These are phyloP conservation scores for Cucumis cinereus DNA, from an alignment of 306 rosid species.

Conservation along the genomic window DNA sequence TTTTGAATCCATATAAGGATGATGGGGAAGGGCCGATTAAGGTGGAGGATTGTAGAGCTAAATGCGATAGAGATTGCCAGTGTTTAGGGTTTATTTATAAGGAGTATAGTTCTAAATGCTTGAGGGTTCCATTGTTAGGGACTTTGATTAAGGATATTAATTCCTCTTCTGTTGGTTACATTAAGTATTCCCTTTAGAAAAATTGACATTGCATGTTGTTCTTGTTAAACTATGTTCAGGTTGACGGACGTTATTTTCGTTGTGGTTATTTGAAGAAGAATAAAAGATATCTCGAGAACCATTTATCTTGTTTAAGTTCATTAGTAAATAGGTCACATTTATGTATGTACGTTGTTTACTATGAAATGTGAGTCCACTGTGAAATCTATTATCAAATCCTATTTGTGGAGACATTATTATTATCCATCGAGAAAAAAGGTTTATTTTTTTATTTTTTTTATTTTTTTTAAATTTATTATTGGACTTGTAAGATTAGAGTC, in stretches of 20 bases:
- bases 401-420: too few species aligned
- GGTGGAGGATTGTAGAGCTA: conserved; percentile 15
- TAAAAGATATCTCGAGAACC: background rate
- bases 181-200: conserved; percentile 9
- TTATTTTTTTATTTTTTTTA: too few species aligned
- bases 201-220: background rate
- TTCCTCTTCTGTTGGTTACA: conserved; percentile 11
- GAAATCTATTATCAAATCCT: too few species aligned
- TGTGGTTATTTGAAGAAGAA: background rate
- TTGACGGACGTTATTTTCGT: too few species aligned
- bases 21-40: conserved; percentile 21
- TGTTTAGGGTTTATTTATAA: conserved; percentile 19
- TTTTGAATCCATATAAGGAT: conserved; percentile 7
- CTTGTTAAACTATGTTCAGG: too few species aligned
- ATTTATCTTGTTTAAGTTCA: background rate
- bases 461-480: too few species aligned
- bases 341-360: too few species aligned
- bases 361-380: too few species aligned
- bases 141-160: conserved; percentile 19
- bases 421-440: too few species aligned
- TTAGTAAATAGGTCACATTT: too few species aligned
- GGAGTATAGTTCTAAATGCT: conserved; percentile 15
- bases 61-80: conserved; percentile 21
- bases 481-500: background rate
- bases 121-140: conserved; percentile 18